A percentile compares a stretch with the other conserved stretches of the same genome.
These are phyloP conservation scores for Talaromyces adpressus DNA, from an alignment of 495 filamentous ascomycete genomes.

Conservation along the genomic window DNA sequence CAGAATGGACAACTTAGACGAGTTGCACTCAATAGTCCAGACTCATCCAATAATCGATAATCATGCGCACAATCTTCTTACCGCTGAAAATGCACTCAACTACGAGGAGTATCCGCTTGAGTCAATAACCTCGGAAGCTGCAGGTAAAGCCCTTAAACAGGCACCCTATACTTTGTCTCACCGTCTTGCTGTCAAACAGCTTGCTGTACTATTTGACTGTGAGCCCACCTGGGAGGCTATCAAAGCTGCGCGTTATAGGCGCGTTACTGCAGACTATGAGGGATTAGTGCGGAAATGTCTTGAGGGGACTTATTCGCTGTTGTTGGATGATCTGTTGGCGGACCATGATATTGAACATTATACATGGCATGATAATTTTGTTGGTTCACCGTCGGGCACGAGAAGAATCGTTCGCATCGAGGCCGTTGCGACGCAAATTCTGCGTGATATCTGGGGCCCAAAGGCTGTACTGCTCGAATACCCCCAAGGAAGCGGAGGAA, in stretches of 20 bases:
- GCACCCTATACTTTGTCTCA: conserved; percentile 57
- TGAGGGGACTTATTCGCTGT: conserved; percentile 63
- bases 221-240: conserved; percentile 55
- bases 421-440: conserved; percentile 58
- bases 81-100: conserved; percentile 23
- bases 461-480: conserved; percentile 7
- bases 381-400: conserved; percentile 41
- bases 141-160: conserved; percentile 56
- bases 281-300: conserved; percentile 59
- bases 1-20: conserved; percentile 14
- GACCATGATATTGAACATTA: conserved; percentile 52
- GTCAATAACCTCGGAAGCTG: conserved; percentile 69
- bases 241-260: conserved; percentile 48
- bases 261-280: conserved; percentile 47
- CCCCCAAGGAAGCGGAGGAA: conserved; percentile 18
- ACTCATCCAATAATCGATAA: conserved; percentile 78
- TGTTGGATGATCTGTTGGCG: conserved; percentile 74
- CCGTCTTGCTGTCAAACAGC: conserved; percentile 61
- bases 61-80: conserved; percentile 76
- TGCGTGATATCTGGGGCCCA: conserved; percentile 37
- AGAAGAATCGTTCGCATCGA: conserved; percentile 84
- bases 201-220: conserved; percentile 56
- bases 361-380: conserved; percentile 65
- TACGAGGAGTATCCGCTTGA: conserved; percentile 36
- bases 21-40: conserved; percentile 45